phyloP scores from a whole-genome alignment of 495 filamentous ascomycete genomes.

The Penicillium alfredii region DNA sequence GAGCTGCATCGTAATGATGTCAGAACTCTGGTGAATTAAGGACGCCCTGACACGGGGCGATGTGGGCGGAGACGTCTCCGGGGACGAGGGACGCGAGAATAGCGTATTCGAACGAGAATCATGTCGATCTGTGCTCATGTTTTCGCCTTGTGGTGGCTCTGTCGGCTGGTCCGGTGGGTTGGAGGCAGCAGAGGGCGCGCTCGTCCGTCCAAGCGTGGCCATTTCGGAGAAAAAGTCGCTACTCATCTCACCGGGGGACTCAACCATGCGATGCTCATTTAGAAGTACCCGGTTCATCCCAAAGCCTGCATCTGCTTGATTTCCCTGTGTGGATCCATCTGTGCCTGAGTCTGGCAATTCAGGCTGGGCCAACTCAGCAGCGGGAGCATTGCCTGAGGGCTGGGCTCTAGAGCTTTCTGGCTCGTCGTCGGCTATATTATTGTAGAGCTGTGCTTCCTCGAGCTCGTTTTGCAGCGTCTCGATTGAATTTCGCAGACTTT shows the following conservation, averaged over 20 bases:
- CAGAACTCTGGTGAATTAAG: conserved; percentile 41
- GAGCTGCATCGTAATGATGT: conserved; percentile 47
- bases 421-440: conserved; percentile 1
- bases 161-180: conserved; percentile 12
- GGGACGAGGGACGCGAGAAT: conserved; percentile 37
- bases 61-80: conserved; percentile 39
- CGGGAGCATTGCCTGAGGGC: too few species aligned
- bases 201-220: conserved; percentile 23
- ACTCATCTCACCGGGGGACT: conserved; percentile 36
- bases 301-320: conserved; percentile 12
- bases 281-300: conserved; percentile 26
- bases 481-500: conserved; percentile 24
- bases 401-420: not conserved
- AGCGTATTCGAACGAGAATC: conserved; percentile 39
- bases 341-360: conserved; percentile 8
- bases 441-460: conserved; percentile 17
- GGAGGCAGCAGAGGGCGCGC: conserved; percentile 12
- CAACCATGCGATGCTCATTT: conserved; percentile 34
- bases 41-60: conserved; percentile 43
- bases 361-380: conserved; percentile 1
- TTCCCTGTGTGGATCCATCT: conserved; percentile 4
- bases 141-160: conserved; percentile 10
- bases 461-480: conserved; percentile 31
- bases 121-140: conserved; percentile 14
- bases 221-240: conserved; percentile 28